Evolutionary conservation across 305 asterid species (phyloP).

Genomic region (Striga hermonthica): DNA sequence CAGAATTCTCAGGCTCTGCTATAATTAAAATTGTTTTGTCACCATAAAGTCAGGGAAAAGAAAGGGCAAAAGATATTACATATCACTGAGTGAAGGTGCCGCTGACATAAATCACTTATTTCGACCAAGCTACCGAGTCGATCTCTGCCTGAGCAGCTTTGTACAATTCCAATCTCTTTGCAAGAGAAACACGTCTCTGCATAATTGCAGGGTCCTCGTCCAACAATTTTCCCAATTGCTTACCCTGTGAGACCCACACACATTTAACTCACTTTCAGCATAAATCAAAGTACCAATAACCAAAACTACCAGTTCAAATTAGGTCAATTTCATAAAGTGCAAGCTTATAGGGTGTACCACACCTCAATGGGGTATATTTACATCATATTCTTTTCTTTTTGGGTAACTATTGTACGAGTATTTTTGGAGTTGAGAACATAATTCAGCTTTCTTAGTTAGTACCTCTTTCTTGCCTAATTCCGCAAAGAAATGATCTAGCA

Average conservation of each 20-base stretch:
- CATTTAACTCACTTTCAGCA: neutral
- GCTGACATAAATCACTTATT: slow-evolving; percentile 33
- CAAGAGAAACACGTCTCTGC: slow-evolving; percentile 58
- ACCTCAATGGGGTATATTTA: no score
- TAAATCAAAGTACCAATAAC: neutral
- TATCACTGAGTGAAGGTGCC: slow-evolving; percentile 15
- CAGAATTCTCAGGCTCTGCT: no score
- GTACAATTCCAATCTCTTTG: slow-evolving; percentile 72
- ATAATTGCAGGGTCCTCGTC: slow-evolving; percentile 79
- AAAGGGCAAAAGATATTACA: neutral
- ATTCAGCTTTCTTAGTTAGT: slow-evolving; percentile 11
- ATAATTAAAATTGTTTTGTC: no score
- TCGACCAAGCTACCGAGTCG: slow-evolving; percentile 73
- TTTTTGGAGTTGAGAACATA: no score
- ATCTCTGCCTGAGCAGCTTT: slow-evolving; percentile 70
- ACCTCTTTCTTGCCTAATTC: slow-evolving; percentile 72
- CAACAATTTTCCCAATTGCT: slow-evolving; percentile 56
- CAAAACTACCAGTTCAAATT: neutral
- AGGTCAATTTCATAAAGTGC: no score
- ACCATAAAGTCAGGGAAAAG: no score
- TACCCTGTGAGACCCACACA: slow-evolving; percentile 38
- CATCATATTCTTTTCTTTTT: neutral
- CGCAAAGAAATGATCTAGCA: slow-evolving; percentile 66
- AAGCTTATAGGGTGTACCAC: no score
- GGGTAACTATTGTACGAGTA: neutral